A percentile compares a stretch with the other conserved stretches of the same genome.
phyloP scores from a whole-genome alignment of 306 rosid species.

The Castanea mollissima region DNA sequence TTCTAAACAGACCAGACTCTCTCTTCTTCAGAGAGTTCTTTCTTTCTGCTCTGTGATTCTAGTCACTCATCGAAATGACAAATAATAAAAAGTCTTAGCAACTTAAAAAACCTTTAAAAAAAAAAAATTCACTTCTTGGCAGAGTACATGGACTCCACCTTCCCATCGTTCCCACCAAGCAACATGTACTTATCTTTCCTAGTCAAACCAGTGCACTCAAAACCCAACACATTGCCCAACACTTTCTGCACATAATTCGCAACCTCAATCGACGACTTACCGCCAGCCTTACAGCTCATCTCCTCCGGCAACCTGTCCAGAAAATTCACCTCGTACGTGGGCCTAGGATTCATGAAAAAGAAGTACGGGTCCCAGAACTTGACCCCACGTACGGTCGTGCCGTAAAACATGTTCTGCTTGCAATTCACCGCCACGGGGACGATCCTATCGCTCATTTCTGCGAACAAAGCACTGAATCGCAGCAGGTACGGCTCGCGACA shows the following conservation, averaged over 20 bases:
- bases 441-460: constrained; percentile 88
- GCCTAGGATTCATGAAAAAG: constrained; percentile 98
- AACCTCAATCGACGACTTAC: constrained; percentile 87
- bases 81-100: too few species aligned
- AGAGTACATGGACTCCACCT: constrained; percentile 76
- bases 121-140: constrained; percentile 38
- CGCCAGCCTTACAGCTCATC: constrained; percentile 72
- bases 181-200: constrained; percentile 54
- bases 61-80: too few species aligned
- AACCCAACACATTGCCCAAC: constrained; percentile 52
- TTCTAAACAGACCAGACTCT: too few species aligned
- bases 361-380: constrained; percentile 95
- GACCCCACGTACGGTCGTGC: constrained; percentile 87
- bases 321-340: constrained; percentile 63
- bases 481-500: constrained; percentile 80
- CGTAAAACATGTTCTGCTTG: constrained; percentile 78
- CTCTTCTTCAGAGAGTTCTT: too few species aligned
- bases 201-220: constrained; percentile 50
- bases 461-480: constrained; percentile 86
- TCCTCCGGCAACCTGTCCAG: constrained; percentile 72
- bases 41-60: too few species aligned
- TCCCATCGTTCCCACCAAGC: constrained; percentile 80
- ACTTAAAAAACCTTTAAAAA: too few species aligned
- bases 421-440: constrained; percentile 93
- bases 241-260: constrained; percentile 93